Evolutionary conservation across 345 rosid genomes (phyloP).

Genomic region (Corymbia maculata): DNA sequence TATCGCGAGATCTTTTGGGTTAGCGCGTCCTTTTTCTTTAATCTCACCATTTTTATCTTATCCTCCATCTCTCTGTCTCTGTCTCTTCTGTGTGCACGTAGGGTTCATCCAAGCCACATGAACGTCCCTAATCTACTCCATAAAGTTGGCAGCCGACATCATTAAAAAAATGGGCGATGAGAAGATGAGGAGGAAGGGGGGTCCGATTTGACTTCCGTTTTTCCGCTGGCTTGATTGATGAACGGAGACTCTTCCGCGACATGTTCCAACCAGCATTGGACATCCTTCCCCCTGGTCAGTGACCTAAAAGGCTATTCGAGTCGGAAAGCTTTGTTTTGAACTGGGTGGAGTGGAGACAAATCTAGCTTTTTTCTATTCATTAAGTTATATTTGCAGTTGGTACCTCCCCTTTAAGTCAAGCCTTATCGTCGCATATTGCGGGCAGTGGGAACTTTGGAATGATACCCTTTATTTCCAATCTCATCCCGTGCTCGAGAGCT

Average conservation of each 20-base stretch:
- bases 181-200: not conserved
- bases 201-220: not conserved
- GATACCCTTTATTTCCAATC: not conserved
- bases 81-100: not conserved
- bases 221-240: not conserved
- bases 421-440: not conserved
- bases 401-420: not conserved
- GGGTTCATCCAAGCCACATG: not conserved
- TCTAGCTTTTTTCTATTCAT: not conserved
- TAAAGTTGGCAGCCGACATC: conserved; percentile 25
- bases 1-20: not conserved
- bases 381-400: not conserved
- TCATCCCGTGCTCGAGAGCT: not conserved
- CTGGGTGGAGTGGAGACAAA: not conserved
- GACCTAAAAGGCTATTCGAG: not conserved
- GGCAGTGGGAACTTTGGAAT: not conserved
- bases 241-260: not conserved
- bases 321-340: not conserved
- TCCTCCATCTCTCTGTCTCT: not conserved
- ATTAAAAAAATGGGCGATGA: not conserved
- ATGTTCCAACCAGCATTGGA: not conserved
- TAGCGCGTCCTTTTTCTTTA: not conserved
- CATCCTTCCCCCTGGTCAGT: not conserved
- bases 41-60: not conserved
- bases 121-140: conserved; percentile 7